Percentiles rank a stretch among this genome's conserved stretches.
Evolutionary conservation across 441 rosid species (phyloP).

Genomic region (Populus hybrid): DNA sequence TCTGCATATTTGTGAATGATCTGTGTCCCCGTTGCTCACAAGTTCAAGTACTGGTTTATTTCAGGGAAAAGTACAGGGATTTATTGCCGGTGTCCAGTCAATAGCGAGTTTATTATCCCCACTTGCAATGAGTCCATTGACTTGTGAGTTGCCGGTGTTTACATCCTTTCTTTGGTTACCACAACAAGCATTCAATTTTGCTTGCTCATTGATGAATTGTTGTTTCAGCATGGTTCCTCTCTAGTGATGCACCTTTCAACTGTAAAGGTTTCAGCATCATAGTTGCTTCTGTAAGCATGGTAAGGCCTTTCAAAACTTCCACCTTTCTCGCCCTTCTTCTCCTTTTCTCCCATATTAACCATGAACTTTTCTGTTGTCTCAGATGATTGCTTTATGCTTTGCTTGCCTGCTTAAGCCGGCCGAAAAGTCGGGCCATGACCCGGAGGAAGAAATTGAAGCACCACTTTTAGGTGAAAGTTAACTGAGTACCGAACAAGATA

Average conservation of each 20-base stretch:
- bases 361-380: neutral
- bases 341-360: neutral
- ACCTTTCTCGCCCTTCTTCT: neutral
- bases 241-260: conserved; percentile 42
- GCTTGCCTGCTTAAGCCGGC: conserved; percentile 36
- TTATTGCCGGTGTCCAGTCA: conserved; percentile 50
- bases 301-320: neutral
- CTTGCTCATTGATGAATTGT: neutral
- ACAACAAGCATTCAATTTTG: neutral
- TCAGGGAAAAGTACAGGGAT: conserved; percentile 61
- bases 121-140: conserved; percentile 53
- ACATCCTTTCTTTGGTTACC: neutral
- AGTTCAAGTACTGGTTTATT: neutral
- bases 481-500: neutral
- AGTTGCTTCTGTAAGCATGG: conserved; percentile 47
- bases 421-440: neutral
- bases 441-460: conserved; percentile 28
- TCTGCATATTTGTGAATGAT: neutral
- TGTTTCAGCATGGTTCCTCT: conserved; percentile 46
- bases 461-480: conserved; percentile 29
- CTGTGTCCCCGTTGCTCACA: neutral
- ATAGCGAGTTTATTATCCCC: conserved; percentile 52
- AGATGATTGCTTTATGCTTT: conserved; percentile 37
- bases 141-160: conserved; percentile 31
- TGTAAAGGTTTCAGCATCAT: conserved; percentile 61